Evolutionary conservation across 2,329 filamentous ascomycete genomes (phyloP), one percentile per base, ranked within the genome.

Genomic region (Dactylellina drechsleri): DNA sequence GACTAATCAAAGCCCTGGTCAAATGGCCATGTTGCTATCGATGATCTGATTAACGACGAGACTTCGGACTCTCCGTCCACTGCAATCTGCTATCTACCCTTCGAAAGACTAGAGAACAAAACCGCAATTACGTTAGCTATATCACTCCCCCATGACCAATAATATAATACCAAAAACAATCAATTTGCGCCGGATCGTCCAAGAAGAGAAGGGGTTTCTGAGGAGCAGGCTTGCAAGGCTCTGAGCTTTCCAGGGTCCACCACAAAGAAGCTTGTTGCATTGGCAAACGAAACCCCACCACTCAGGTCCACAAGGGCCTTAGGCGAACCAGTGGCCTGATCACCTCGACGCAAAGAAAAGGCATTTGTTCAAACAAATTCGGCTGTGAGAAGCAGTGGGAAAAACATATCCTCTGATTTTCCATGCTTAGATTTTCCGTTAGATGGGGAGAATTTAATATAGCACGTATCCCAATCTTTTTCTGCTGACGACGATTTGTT

Each of bases 21-120:
- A 10, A 36, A 36, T 36, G 31, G 31, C 31, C 31, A 10, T 36
- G 31, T 36, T 36, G 6, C 6, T 36, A 7, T 7, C 31, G 31
- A 8, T 36, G 31, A 36, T 8, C 31, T 36, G 31, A 36, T 7
- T 36, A 36, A 36, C 31, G 31, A 36, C 31, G 31, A 36, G 31
- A 10, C 31, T 36, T 36, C 4, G 49, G 57, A 41, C 45, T 57
- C 13, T 68, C 58, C 28, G 56, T 50, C 71, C 71, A 75, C 4
- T 68, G 64, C 0, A 68, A 36, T 16, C 36, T 43, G 16, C 58
- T 60, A 45, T 75, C 64, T 15, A 68, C 71, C n/a, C 68, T 68
- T 13, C 71, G 71, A n/a, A 75, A 75, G 15, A 75, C 71, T 75
- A 47, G 49, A 52, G 12, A 23, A n/a, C 15, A 47, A 53, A 52